Percentiles rank a stretch among this genome's conserved stretches.
Evolutionary conservation across 1,284 basidiomycete genomes (phyloP).

Genomic region (Papiliotrema nemorosa): DNA sequence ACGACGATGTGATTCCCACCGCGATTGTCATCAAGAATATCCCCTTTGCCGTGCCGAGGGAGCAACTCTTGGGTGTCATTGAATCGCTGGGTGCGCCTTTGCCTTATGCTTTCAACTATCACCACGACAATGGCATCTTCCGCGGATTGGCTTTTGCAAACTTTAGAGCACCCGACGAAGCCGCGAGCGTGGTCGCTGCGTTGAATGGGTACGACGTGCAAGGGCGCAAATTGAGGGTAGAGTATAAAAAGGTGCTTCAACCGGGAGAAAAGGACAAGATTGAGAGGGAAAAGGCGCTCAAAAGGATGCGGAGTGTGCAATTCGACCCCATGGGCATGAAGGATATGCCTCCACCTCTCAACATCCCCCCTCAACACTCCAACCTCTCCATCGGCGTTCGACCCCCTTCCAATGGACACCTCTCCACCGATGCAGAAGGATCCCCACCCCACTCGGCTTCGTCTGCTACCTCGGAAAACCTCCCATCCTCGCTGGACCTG

Average conservation of each 20-base stretch:
- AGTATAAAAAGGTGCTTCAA: constrained; percentile 99
- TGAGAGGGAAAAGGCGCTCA: constrained; percentile 97
- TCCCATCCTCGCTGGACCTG: constrained; percentile 75
- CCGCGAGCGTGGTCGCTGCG: constrained; percentile 91
- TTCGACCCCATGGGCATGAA: constrained; percentile 55
- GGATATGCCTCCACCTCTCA: constrained; percentile 25
- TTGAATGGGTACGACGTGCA: constrained; percentile 80
- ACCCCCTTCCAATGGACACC: constrained; percentile 8
- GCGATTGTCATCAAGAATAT: constrained; percentile 99
- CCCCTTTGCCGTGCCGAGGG: constrained; percentile 94
- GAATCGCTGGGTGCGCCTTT: constrained; percentile 91
- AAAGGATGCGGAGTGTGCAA: constrained; percentile 95
- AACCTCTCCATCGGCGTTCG: constrained; percentile 3
- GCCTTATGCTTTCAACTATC: constrained; percentile 99
- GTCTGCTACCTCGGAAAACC: constrained; percentile 36
- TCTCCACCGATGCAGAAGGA: constrained; percentile 8
- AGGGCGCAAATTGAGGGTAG: constrained; percentile 96
- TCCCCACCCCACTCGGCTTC: constrained; percentile 58
- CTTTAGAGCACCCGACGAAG: constrained; percentile 85
- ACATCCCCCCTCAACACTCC: constrained; percentile 7
- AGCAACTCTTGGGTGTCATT: constrained; percentile 93
- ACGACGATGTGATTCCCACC: constrained; percentile 94
- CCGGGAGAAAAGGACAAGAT: constrained; percentile 99
- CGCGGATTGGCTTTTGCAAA: constrained; percentile 98
- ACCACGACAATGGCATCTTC: constrained; percentile 93